Percentiles rank a stretch among this genome's conserved stretches.
phyloP scores from a whole-genome alignment of 257 asterid species.

The Thymus mandschuricus region DNA sequence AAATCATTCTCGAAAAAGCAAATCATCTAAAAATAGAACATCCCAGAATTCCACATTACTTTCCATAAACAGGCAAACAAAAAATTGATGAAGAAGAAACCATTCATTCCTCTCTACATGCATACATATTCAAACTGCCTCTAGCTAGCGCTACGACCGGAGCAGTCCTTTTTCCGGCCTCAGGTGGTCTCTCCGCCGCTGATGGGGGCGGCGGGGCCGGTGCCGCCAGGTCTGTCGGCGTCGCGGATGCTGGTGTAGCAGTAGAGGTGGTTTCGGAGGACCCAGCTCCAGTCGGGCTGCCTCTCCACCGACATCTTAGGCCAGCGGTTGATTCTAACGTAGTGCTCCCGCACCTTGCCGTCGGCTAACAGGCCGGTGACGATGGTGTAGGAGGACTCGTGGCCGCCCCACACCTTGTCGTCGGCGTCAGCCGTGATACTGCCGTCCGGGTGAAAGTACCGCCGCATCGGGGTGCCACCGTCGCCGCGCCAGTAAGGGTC shows the following conservation, averaged over 20 bases:
- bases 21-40: not conserved
- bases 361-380: slow-evolving; percentile 65
- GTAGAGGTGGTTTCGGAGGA: slow-evolving; percentile 51
- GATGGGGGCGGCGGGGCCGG: slow-evolving; percentile 53
- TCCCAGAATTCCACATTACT: not conserved
- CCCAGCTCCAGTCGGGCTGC: slow-evolving; percentile 83
- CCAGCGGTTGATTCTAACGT: slow-evolving; percentile 84
- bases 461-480: slow-evolving; percentile 51
- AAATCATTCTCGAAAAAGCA: not conserved
- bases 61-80: not conserved
- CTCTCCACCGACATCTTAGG: slow-evolving; percentile 58
- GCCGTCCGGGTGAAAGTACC: slow-evolving; percentile 82
- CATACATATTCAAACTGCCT: too few species aligned
- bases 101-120: too few species aligned
- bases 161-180: too few species aligned
- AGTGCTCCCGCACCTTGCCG: slow-evolving; percentile 70
- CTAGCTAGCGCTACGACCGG: too few species aligned
- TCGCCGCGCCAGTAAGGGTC: slow-evolving; percentile 77
- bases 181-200: too few species aligned
- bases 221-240: slow-evolving; percentile 50
- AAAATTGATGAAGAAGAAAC: too few species aligned
- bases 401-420: slow-evolving; percentile 92
- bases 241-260: slow-evolving; percentile 69
- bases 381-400: slow-evolving; percentile 70
- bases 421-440: slow-evolving; percentile 67